Evolutionary conservation across 2,329 filamentous ascomycete species (phyloP).

Genomic region (Alternaria brassicicola): DNA sequence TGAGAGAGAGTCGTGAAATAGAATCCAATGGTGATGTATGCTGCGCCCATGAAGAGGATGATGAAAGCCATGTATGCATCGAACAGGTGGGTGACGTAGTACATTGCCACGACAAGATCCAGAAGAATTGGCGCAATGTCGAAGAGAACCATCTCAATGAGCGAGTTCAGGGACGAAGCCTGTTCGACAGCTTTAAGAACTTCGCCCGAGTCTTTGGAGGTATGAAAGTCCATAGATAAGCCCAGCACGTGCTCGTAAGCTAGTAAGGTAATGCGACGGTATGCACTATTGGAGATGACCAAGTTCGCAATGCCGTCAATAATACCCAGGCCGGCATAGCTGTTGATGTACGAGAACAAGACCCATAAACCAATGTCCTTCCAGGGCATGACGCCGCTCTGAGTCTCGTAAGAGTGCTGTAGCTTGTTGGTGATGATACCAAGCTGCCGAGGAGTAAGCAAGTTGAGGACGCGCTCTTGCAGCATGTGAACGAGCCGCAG

Average conservation of each 20-base stretch:
- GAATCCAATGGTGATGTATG: slow-evolving; percentile 60
- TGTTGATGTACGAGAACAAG: slow-evolving; percentile 56
- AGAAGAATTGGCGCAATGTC: slow-evolving; percentile 66
- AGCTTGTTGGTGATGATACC: slow-evolving; percentile 78
- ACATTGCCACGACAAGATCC: slow-evolving; percentile 66
- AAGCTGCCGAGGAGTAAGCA: slow-evolving; percentile 80
- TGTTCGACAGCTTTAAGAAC: slow-evolving; percentile 70
- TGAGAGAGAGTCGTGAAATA: slow-evolving; percentile 53
- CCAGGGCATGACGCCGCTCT: slow-evolving; percentile 56
- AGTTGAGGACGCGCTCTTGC: slow-evolving; percentile 72
- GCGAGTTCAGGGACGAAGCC: slow-evolving; percentile 63
- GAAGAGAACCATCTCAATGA: slow-evolving; percentile 66
- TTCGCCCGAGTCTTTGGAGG: slow-evolving; percentile 67
- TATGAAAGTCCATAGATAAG: slow-evolving; percentile 74
- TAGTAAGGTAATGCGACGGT: slow-evolving; percentile 63
- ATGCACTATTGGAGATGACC: slow-evolving; percentile 63
- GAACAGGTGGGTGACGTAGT: slow-evolving; percentile 66
- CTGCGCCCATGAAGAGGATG: slow-evolving; percentile 45
- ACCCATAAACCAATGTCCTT: slow-evolving; percentile 59
- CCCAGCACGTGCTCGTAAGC: slow-evolving; percentile 71
- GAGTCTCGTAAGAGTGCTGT: slow-evolving; percentile 46
- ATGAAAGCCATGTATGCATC: slow-evolving; percentile 59
- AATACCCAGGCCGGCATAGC: slow-evolving; percentile 58
- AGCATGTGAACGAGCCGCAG: slow-evolving; percentile 72
- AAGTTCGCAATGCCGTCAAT: slow-evolving; percentile 60